Evolutionary conservation across 805 yeast species (phyloP).

Genomic region (Pichia nanzhaoensis): DNA sequence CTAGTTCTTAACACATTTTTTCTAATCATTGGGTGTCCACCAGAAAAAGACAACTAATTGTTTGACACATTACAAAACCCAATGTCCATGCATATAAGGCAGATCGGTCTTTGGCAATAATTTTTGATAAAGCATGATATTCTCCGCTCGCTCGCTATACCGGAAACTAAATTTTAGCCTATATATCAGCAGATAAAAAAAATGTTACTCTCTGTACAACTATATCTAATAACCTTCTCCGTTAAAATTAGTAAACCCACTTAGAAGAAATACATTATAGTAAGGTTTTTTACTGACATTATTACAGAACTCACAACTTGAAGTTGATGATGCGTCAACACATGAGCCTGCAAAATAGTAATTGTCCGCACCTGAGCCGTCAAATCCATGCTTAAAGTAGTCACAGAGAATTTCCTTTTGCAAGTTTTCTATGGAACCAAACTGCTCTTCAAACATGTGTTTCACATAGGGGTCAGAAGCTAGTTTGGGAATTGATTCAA

Average conservation of each 20-base stretch:
- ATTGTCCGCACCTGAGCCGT: constrained; percentile 80
- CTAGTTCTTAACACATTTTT: neutral
- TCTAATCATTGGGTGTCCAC: too few relatives aligned
- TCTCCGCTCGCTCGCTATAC: neutral
- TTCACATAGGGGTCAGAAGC: constrained; percentile 40
- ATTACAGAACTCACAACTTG: constrained; percentile 82
- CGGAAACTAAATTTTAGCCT: constrained; percentile 1
- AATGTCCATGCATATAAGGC: too few relatives aligned
- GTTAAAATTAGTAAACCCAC: constrained; percentile 72
- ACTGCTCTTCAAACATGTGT: constrained; percentile 51
- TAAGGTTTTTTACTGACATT: constrained; percentile 61
- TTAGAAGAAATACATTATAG: constrained; percentile 49
- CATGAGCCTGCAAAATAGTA: constrained; percentile 81
- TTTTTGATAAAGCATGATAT: neutral
- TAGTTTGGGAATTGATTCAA: constrained; percentile 48
- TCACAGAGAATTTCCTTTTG: constrained; percentile 42
- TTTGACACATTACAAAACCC: too few relatives aligned
- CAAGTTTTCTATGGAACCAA: constrained; percentile 47
- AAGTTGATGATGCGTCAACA: constrained; percentile 74
- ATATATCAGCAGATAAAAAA: too few relatives aligned
- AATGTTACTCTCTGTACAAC: too few relatives aligned
- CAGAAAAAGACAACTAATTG: too few relatives aligned
- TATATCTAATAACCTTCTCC: constrained; percentile 55
- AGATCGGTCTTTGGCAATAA: too few relatives aligned
- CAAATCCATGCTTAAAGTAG: constrained; percentile 56